Base-by-base conservation (phyloP, 2,329 filamentous ascomycete species). In the Blastomyces silverae region DNA sequence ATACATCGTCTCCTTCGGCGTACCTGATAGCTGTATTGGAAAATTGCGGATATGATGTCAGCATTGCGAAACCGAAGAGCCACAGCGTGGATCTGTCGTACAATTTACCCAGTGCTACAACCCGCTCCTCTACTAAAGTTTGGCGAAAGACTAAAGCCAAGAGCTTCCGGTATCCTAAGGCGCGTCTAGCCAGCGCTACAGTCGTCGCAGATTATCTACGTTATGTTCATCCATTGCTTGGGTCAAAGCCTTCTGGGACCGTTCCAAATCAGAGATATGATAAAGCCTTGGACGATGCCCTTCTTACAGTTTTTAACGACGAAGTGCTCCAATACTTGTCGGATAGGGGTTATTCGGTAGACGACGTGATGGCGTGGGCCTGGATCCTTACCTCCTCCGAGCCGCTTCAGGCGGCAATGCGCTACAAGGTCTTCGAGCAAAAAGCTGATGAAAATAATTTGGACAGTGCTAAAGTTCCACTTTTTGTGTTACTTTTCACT, bases 401-500 rank as follows among this genome's bases (percentile, higher is more conserved):
- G 25, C 52, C 74, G 3, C 73, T 77, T 48, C 69, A 72, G 52
- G 76, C 79, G n/a, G 71, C 73, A 34, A 67, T 72, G 50, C 75
- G 79, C 37, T 69, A 81, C 25, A 69, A 75, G 58, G 60, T 69
- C 5, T 64, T 77, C 28, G 73, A 76, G 63, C 67, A 64, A 52
- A 69, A 64, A 48, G 44, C 48, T 37, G 1, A 17, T 37, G 44
- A 61, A n/a, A 37, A 34, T 20, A 17, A 17, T 61, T 25, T 44
- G 17, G 59, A 50, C 13, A 13, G 44, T 31, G 22, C 59, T 8
- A 61, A 28, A n/a, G 67, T 79, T 8, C 82, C 82, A 1, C 64
- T 78, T 7, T 84, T 84, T 66, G 73, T 85, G 17, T 71, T 80
- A 22, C 71, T 79, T 34, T 76, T 81, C 67, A 71, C 84, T 20